phyloP scores from a whole-genome alignment of 352 stramenopile species.

The Globisporangium spiculum region DNA sequence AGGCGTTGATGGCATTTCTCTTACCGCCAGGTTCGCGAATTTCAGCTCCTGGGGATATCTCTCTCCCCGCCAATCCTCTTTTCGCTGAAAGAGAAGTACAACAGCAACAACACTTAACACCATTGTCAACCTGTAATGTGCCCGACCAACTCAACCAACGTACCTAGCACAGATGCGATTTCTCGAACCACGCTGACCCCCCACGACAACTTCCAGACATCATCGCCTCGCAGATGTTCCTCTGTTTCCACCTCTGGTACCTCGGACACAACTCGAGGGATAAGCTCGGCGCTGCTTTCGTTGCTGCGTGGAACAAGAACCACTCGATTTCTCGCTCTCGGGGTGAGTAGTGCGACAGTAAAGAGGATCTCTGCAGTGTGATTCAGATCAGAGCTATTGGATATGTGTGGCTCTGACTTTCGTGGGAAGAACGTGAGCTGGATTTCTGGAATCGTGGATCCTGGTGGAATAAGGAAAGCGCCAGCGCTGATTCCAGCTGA shows the following conservation, averaged over 20 bases:
- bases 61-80: constrained; percentile 36
- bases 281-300: constrained; percentile 37
- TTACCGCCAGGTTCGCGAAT: constrained; percentile 34
- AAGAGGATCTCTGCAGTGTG: constrained; percentile 62
- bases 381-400: constrained; percentile 40
- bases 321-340: constrained; percentile 46
- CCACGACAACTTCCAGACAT: constrained; percentile 67
- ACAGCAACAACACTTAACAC: neutral
- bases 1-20: neutral
- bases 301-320: constrained; percentile 32
- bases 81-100: constrained; percentile 24
- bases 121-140: neutral
- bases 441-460: constrained; percentile 70
- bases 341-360: constrained; percentile 78
- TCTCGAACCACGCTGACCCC: constrained; percentile 57
- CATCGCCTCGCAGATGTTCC: constrained; percentile 46
- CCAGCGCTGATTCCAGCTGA: constrained; percentile 69
- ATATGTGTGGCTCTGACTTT: constrained; percentile 76
- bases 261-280: constrained; percentile 46
- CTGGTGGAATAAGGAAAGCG: constrained; percentile 72
- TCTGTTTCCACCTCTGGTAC: constrained; percentile 39
- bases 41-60: constrained; percentile 37
- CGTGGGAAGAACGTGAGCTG: constrained; percentile 89
- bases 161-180: constrained; percentile 46
- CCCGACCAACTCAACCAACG: constrained; percentile 3